Evolutionary conservation across 495 filamentous ascomycete species (phyloP), one percentile per base, ranked within the genome.

Genomic region (Daldinia loculata): DNA sequence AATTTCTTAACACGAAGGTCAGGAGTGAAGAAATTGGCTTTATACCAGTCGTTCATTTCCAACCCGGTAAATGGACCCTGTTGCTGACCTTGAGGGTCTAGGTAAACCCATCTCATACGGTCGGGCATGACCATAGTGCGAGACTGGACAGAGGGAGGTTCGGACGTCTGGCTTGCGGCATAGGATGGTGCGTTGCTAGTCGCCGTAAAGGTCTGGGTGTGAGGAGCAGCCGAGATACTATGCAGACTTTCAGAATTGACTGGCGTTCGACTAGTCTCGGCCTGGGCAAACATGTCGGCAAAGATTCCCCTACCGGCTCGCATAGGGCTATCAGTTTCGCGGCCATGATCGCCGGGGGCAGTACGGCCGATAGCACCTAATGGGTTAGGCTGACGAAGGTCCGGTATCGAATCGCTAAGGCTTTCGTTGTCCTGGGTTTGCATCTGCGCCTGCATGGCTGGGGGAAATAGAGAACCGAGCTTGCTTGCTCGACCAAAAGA

Each of bases 1-100:
- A 92, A 81, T 73, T 97, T 96, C 82, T 95, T 97, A 59, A 99
- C 95, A 52, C 94, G 89, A 30, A 99, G 85, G 66, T 99, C 95
- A 0, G 93, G 88, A 9, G 93, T 95, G 81, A 99, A 99, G 83
- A 98, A 99, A 50, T 94, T 93, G 52, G 93, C 96, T 80, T 98
- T 97, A 81, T 97, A 99, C 95, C 95, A 99, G 74, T 99, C 95
- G 74, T 99, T 94, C 95, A 99, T 99, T 79, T 98, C 95, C 53
- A 99, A 84, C 4, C 95, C 95, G 41, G 92, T 96, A 84, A 93
- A 99, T 4, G 95, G 95, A 0, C 95, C 95, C 79, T 98, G 95
- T 36, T 92, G 90, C 51, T 90, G 89, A 43, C 95, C 94, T 77
- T 95, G 91, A 4, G 96, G 95, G 78, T 99, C 95, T 32, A 94